Conservation (phyloP, 2,329 filamentous ascomycete species). For the Aspergillus unguis region DNA sequence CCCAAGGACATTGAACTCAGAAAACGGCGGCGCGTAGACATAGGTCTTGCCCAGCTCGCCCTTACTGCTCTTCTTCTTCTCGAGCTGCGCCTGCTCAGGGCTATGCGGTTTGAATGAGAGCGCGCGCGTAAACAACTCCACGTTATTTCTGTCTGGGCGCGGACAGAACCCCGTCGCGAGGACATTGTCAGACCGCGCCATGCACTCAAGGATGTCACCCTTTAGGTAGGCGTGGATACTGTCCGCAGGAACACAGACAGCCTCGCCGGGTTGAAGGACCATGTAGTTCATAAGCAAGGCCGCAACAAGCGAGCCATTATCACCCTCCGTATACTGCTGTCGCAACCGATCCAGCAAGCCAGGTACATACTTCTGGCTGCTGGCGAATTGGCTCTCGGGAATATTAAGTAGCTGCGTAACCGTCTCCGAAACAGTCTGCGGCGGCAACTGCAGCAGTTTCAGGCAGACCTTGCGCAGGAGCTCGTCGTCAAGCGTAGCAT, state of each 20-base stretch:
- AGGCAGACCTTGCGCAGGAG: conserved; percentile 56
- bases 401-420: conserved; percentile 52
- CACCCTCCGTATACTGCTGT: conserved; percentile 60
- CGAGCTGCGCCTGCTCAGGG: conserved; percentile 55
- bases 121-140: conserved; percentile 61
- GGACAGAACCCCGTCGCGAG: conserved; percentile 74
- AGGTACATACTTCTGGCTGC: conserved; percentile 55
- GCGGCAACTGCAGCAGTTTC: conserved; percentile 52
- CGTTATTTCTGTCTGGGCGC: conserved; percentile 59
- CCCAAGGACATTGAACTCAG: conserved; percentile 68
- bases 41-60: conserved; percentile 60
- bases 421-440: conserved; percentile 52
- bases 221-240: conserved; percentile 71
- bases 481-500: conserved; percentile 54
- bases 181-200: conserved; percentile 73
- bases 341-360: conserved; percentile 63
- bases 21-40: conserved; percentile 64
- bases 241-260: conserved; percentile 68
- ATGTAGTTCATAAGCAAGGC: conserved; percentile 73
- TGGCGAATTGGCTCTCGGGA: conserved; percentile 48
- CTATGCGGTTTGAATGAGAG: conserved; percentile 64
- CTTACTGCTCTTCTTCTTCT: conserved; percentile 47
- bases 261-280: conserved; percentile 61
- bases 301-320: conserved; percentile 67
- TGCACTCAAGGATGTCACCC: conserved; percentile 74